Evolutionary conservation across 129 eudicot species (phyloP).

Genomic region (Chrysanthemum seticuspe): DNA sequence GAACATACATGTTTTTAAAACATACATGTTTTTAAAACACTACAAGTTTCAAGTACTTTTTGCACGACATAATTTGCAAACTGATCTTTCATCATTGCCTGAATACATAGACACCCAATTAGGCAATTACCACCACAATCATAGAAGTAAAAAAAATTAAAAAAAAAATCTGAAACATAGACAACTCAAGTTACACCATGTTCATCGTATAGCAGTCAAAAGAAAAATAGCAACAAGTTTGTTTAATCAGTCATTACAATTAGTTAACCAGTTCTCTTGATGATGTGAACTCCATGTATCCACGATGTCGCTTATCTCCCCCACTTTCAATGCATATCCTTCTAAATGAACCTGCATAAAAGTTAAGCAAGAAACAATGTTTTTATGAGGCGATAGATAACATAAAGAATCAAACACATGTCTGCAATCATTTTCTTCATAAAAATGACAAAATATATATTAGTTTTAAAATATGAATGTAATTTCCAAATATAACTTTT

Average conservation of each 20-base stretch:
- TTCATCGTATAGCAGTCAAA: conserved; percentile 1
- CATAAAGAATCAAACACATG: neutral
- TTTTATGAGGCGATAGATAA: neutral
- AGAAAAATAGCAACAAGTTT: conserved; percentile 5
- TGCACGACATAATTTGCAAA: too few relatives aligned
- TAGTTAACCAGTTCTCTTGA: conserved; percentile 66
- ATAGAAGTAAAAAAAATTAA: too few relatives aligned
- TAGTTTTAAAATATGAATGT: neutral
- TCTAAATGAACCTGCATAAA: conserved; percentile 76
- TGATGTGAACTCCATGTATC: conserved; percentile 96
- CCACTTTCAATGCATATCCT: conserved; percentile 75
- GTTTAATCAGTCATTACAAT: conserved; percentile 21
- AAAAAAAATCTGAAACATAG: too few relatives aligned
- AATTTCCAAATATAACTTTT: too few relatives aligned
- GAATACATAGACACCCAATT: too few relatives aligned
- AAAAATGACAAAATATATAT: neutral
- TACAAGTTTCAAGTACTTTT: too few relatives aligned
- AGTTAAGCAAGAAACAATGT: conserved; percentile 8
- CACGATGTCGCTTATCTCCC: conserved; percentile 87
- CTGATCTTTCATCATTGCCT: too few relatives aligned
- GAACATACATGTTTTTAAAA: too few relatives aligned
- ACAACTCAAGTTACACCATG: conserved; percentile 25
- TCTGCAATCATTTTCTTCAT: neutral
- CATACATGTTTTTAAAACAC: too few relatives aligned
- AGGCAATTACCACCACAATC: too few relatives aligned